phyloP scores from a whole-genome alignment of 2,329 filamentous ascomycete genomes.

The Penicillium brevicompactum region DNA sequence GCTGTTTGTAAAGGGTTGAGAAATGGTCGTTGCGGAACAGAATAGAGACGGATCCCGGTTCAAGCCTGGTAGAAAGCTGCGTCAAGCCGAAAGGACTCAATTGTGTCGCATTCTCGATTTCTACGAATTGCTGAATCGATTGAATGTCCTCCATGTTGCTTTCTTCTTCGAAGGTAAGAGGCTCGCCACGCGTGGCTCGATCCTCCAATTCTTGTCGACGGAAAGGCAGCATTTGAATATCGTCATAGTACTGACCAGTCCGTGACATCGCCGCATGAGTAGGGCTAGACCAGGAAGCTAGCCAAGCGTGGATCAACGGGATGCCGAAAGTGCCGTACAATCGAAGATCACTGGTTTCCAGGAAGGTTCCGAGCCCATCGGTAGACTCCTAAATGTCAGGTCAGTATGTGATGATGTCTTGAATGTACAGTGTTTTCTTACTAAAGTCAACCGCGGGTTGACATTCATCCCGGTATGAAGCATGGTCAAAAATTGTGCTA shows the following conservation, averaged over 20 bases:
- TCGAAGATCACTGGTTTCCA: constrained; percentile 84
- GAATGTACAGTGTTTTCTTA: constrained; percentile 15
- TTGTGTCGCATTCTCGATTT: constrained; percentile 74
- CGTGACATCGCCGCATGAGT: constrained; percentile 71
- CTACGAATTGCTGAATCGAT: constrained; percentile 81
- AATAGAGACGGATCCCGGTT: constrained; percentile 81
- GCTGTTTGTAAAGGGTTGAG: constrained; percentile 88
- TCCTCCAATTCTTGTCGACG: constrained; percentile 84
- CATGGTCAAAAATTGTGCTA: constrained; percentile 84
- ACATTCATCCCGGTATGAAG: constrained; percentile 98
- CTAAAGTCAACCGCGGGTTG: constrained; percentile 81
- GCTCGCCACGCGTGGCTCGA: constrained; percentile 66
- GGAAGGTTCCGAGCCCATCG: constrained; percentile 70
- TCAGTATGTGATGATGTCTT: background rate
- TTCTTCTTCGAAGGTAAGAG: constrained; percentile 72
- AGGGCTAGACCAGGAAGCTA: constrained; percentile 67
- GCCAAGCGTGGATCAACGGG: constrained; percentile 90
- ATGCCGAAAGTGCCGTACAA: constrained; percentile 88
- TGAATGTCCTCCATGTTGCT: constrained; percentile 79
- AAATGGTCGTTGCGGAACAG: constrained; percentile 98
- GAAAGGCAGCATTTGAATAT: constrained; percentile 86
- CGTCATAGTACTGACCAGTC: constrained; percentile 83
- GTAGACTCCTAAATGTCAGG: constrained; percentile 30
- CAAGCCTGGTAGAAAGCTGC: constrained; percentile 69
- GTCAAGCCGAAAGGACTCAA: constrained; percentile 80